phyloP scores from a whole-genome alignment of 768 basidiomycete species.

The Royoungia palumana region DNA sequence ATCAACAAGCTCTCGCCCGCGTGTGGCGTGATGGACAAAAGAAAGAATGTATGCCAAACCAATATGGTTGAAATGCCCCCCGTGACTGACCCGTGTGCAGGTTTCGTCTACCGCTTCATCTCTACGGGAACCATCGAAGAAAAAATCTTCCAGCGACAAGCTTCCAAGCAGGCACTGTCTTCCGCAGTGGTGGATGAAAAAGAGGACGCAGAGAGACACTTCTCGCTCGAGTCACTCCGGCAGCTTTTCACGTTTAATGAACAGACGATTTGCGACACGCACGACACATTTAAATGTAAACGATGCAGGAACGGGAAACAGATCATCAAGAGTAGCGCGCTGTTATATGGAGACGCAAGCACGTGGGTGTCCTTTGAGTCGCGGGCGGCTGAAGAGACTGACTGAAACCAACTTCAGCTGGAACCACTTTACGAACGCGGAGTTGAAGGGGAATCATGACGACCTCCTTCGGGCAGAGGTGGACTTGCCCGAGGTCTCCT shows the following conservation, averaged over 20 bases:
- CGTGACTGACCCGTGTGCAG: constrained; percentile 36
- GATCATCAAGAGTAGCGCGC: constrained; percentile 71
- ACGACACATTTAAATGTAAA: constrained; percentile 97
- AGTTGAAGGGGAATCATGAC: constrained; percentile 90
- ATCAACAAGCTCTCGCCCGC: constrained; percentile 96
- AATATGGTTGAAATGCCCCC: not conserved
- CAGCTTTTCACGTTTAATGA: constrained; percentile 93
- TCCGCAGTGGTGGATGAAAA: constrained; percentile 98
- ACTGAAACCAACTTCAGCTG: constrained; percentile 51
- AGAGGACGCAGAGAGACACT: constrained; percentile 93
- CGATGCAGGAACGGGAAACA: constrained; percentile 87
- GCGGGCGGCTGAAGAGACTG: constrained; percentile 1
- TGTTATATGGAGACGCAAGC: constrained; percentile 96
- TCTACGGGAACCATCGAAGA: constrained; percentile 97
- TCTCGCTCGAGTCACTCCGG: constrained; percentile 82
- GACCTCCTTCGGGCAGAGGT: constrained; percentile 90
- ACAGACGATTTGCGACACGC: constrained; percentile 84
- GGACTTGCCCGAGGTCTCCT: constrained; percentile 80
- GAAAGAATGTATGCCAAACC: constrained; percentile 80
- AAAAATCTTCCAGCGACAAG: constrained; percentile 98
- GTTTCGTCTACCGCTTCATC: constrained; percentile 98
- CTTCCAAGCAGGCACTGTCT: constrained; percentile 92
- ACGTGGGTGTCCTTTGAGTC: constrained; percentile 60
- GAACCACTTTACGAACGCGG: constrained; percentile 94
- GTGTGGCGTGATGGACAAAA: constrained; percentile 99